Base-by-base conservation (phyloP, 73 alveolate species). In the Paramecium sexaurelia region DNA sequence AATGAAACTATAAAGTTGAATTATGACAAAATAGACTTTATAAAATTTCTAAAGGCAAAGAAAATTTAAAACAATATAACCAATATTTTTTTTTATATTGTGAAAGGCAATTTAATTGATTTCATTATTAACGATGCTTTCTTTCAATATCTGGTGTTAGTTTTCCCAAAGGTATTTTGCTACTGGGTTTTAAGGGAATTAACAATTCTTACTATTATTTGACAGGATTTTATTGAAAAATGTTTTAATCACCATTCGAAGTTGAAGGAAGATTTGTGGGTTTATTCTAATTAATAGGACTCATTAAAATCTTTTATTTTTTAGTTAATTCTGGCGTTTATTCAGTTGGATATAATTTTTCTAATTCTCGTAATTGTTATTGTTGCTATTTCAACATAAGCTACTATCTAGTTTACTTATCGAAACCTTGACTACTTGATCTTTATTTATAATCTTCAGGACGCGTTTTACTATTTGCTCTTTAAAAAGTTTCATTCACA, bases 101-200 rank as follows among this genome's bases (percentile, higher is more conserved):
- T n/a, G n/a, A n/a, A n/a, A n/a, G n/a, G n/a, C n/a, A 61, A 29
- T 19, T 29, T 26, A 61, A 26, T 29, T 61, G 37, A 15, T 61
- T 24, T 61, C 83, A 61, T 1, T 61, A 32, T 26, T 32, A 45
- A 61, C 26, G 7, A 32, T 61, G 20, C 43, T 61, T 61, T 32
- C n/a, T n/a, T n/a, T n/a, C n/a, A n/a, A n/a, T n/a, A n/a, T 61
- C 83, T 3, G 41, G 83, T 13, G 83, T 41, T 26, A 61, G 43
- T 61, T 61, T 61, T 19, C 83, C 83, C 24, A 29, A 61, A 29
- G 83, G 83, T 22, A 61, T 29, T 61, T 61, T 61, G 83, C 26
- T 22, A 11, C 0, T 10, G 22, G 83, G 47, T 61, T 61, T 61
- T 29, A 10, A 13, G 1, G 83, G n/a, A n/a, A n/a, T n/a, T n/a